Base-by-base conservation (phyloP, 257 asterid species). In the Mitragyna speciosa region DNA sequence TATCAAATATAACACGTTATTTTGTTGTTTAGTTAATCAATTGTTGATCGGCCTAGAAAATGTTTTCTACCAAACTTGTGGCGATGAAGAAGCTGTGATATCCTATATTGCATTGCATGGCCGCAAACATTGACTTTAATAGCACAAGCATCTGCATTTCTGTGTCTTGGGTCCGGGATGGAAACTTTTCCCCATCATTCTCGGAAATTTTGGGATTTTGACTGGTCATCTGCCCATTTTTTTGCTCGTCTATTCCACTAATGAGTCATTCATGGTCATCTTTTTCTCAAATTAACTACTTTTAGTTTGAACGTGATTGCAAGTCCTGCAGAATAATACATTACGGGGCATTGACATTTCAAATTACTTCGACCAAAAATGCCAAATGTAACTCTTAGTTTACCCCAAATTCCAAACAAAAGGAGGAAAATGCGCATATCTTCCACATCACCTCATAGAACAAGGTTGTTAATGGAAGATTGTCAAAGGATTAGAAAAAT, bases 51-150 rank as follows among this genome's bases (percentile, higher is more conserved):
- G 28, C 49, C 49, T 6, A 45, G 4, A 36, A 36, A 36, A 36
- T 36, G 49, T 45, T 45, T 0, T 45, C 8, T 8, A 45, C 49
- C 49, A 45, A 45, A 45, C 8, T 33, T 26, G 9, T 7, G 36
- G 33, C 5, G 31, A 30, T 5, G 19, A 48, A 47, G 41, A 47
- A 47, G 30, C 14, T 24, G n/a, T 45, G 6, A 45, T 6, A 2
- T 45, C 6, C 0, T 2, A 2, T 45, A 45, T 2, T 45, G 16
- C 1, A 33, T 0, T 63, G 47, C 72, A 63, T 43, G 72, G 72
- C 79, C 63, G 79, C 72, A 64, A 76, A 43, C 31, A 45, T 76
- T 45, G 79, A 76, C 77, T 22, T 6, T 4, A 68, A 68, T 19
- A 20, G 26, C 10, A 22, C 4, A 33, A 68, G 26, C 16, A 68